Evolutionary conservation across 352 stramenopile genomes (phyloP), one percentile per base, ranked within the genome.

Genomic region (Pythium angustatum): DNA sequence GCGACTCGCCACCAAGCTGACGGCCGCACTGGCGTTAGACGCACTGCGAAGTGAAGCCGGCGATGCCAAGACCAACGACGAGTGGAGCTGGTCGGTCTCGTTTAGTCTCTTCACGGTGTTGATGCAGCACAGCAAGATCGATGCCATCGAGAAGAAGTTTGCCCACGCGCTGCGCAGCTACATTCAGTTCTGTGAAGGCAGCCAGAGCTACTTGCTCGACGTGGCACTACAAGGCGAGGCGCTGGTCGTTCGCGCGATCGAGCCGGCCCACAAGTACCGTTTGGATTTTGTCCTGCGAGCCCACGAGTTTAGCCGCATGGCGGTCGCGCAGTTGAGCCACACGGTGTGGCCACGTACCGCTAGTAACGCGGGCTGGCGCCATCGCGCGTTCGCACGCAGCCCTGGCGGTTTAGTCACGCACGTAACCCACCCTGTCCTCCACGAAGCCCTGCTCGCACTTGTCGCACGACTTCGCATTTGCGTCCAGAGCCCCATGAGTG

Each of bases 251-350:
- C 69, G 76, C 40, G 77, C 77, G 1, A 64, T 51, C 47, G 82
- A 93, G 15, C 82, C 84, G 24, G 49, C 83, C 4, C 78, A 76
- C 60, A 93, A 88, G 58, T 77, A 79, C 58, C 61, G 58, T 14
- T 81, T 84, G 60, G 71, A 87, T 12, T 80, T 89, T n/a, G 34
- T 72, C 3, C 57, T 93, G 24, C 24, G 36, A 24, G 52, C 83
- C 38, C 55, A 85, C 40, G 83, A 92, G 40, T 92, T 77, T 43
- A 73, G 41, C n/a, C 52, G 21, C 7, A 11, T 54, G 4, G 58
- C 61, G 6, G 36, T 73, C 14, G 44, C 40, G 27, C 68, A 75
- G 45, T 17, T 75, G 3, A 51, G 57, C 19, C 19, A 52, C 10
- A 27, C 44, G 1, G 24, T 68, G n/a, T 75, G 68, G 68, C 45